Evolutionary conservation across 768 basidiomycete species (phyloP), one percentile per base, ranked within the genome.

Genomic region (Phlebiopsis gigantea): DNA sequence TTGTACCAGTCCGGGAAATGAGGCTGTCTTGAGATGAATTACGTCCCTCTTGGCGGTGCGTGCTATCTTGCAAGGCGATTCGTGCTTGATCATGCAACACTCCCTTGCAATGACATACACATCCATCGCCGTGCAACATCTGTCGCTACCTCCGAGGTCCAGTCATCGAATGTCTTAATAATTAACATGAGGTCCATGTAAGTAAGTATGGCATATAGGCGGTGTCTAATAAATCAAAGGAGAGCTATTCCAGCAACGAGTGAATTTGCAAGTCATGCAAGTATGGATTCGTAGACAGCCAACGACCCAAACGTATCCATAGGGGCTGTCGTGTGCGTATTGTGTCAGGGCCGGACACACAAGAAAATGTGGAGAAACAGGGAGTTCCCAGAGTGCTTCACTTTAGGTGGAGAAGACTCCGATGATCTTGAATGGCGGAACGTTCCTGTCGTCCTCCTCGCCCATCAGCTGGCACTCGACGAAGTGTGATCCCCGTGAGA

Each of bases 391-490:
- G 34, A 12, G 34, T 2, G 2, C 34, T 2, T 17, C 34, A 4
- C 8, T 9, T 55, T 49, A 94, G 51, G 88, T 88, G 44, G 92
- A 74, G 69, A 94, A 97, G 61, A 98, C 79, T 41, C 96, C 96
- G 30, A 97, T 80, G 61, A 98, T 84, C 74, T 90, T 96, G 79
- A 98, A 98, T 45, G 82, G 74, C 7, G 87, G 81, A 7, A 94
- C 87, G 53, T 76, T 75, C 65, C 68, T 58, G 55, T 82, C 75
- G 1, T 93, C 93, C 65, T 96, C 93, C 67, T 94, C 91, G 2
- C 96, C 96, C 64, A 88, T 64, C 43, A 97, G 72, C 69, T 87
- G 73, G 69, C 96, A 99, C 67, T 98, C 94, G 57, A 97, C 89
- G 69, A 80, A 98, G 71, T 99, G 97, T 43, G 91, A 88, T 2